Percentiles rank a stretch among this genome's conserved stretches.
Conservation (phyloP, 2,329 filamentous ascomycete species). For the Fusarium proliferatum region DNA sequence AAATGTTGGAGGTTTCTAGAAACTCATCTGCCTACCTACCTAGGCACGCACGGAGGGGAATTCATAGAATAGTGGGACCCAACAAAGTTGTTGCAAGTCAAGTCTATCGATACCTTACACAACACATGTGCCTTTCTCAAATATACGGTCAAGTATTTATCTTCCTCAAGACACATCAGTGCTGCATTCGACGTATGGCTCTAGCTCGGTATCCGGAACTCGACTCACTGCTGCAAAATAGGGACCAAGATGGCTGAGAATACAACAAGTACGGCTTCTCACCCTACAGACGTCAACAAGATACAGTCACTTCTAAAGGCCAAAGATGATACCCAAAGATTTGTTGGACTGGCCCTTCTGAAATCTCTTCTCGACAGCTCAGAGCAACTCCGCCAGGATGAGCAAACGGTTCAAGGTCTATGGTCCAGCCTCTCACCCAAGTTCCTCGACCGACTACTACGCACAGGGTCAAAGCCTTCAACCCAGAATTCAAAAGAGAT, state of each 20-base stretch:
- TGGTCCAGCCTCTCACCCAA: slow-evolving; percentile 71
- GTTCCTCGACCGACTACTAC: slow-evolving; percentile 72
- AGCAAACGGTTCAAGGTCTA: slow-evolving; percentile 57
- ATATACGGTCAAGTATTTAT: neutral
- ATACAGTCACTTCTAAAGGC: slow-evolving; percentile 66
- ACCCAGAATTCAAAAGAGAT: slow-evolving; percentile 66
- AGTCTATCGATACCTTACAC: neutral
- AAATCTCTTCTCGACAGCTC: slow-evolving; percentile 74
- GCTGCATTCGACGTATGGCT: neutral
- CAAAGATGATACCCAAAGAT: slow-evolving; percentile 74
- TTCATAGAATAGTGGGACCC: slow-evolving; percentile 34
- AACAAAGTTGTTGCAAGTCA: neutral
- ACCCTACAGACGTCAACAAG: slow-evolving; percentile 52
- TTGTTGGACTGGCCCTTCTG: slow-evolving; percentile 74
- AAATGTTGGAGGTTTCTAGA: slow-evolving; percentile 16
- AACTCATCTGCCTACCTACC: slow-evolving; percentile 14
- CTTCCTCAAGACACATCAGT: neutral
- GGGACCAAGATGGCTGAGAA: slow-evolving; percentile 7
- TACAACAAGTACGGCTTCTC: slow-evolving; percentile 12
- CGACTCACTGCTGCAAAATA: neutral
- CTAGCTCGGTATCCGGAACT: neutral
- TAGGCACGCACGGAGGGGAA: slow-evolving; percentile 1
- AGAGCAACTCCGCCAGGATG: slow-evolving; percentile 61
- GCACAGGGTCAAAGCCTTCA: slow-evolving; percentile 59
- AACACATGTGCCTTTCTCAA: neutral